These are phyloP conservation scores for Cryptosporidium sp. DNA, from an alignment of 169 alveolate species.

Conservation along the genomic window DNA sequence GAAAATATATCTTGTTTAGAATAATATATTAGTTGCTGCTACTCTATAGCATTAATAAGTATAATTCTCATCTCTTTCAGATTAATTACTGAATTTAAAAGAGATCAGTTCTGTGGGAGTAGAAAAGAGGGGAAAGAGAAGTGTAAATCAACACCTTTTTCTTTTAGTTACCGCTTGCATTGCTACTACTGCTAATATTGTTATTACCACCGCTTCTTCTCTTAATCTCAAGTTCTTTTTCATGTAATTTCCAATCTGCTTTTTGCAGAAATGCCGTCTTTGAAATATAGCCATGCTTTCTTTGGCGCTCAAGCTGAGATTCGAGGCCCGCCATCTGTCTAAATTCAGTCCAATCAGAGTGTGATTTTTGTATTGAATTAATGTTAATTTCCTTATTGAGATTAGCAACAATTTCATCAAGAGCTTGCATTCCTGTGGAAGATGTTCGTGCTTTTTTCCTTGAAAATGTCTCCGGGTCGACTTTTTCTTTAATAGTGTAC, in stretches of 20 bases:
- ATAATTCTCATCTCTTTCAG: neutral
- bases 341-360: conserved; percentile 71
- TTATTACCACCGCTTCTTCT: neutral
- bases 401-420: conserved; percentile 28
- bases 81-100: neutral
- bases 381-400: conserved; percentile 6
- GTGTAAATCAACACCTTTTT: no score
- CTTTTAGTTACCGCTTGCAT: neutral
- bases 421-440: conserved; percentile 21
- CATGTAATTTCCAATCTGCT: conserved; percentile 73
- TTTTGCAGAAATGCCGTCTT: conserved; percentile 69
- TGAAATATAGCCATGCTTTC: conserved; percentile 69
- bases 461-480: conserved; percentile 4
- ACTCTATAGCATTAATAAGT: neutral
- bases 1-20: neutral
- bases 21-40: neutral
- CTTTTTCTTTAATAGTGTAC: conserved; percentile 33
- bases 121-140: no score
- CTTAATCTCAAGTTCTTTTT: conserved; percentile 42
- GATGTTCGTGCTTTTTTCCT: neutral
- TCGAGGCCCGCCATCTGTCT: conserved; percentile 70
- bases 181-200: neutral
- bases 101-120: neutral
- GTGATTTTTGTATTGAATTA: conserved; percentile 68
- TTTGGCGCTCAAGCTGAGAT: conserved; percentile 65